Evolutionary conservation across 73 alveolate species (phyloP).

Genomic region (Paramecium sexaurelia): DNA sequence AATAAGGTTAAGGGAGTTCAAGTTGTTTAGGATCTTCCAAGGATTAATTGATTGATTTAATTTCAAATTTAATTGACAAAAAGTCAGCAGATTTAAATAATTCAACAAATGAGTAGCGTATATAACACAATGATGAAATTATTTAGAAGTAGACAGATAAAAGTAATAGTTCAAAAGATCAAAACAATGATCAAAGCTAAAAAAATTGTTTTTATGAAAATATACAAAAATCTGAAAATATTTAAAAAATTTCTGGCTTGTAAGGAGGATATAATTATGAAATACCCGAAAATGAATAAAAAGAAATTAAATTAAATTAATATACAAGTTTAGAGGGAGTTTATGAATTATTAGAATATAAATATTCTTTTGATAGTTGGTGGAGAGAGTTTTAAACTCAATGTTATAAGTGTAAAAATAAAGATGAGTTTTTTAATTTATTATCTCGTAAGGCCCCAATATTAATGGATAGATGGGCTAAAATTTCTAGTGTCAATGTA

Average conservation of each 20-base stretch:
- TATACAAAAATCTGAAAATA: too few species aligned
- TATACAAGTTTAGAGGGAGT: background rate
- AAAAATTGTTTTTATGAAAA: too few species aligned
- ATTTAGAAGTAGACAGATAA: too few species aligned
- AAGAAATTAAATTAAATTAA: background rate
- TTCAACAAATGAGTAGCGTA: background rate
- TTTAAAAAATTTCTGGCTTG: too few species aligned
- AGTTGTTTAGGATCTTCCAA: background rate
- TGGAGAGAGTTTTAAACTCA: background rate
- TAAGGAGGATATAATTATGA: background rate
- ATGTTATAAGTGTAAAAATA: background rate
- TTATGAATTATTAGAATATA: background rate
- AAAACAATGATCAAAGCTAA: too few species aligned
- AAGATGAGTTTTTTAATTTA: background rate
- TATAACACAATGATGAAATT: too few species aligned
- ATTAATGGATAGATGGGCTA: background rate
- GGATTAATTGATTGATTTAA: background rate
- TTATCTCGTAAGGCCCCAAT: background rate
- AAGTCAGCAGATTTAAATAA: background rate
- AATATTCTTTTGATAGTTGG: background rate
- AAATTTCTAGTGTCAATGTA: background rate
- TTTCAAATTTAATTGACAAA: background rate
- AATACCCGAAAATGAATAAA: background rate
- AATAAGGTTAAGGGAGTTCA: background rate
- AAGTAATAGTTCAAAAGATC: background rate